phyloP scores from a whole-genome alignment of 768 basidiomycete genomes.

The Solioccasus polychromus region DNA sequence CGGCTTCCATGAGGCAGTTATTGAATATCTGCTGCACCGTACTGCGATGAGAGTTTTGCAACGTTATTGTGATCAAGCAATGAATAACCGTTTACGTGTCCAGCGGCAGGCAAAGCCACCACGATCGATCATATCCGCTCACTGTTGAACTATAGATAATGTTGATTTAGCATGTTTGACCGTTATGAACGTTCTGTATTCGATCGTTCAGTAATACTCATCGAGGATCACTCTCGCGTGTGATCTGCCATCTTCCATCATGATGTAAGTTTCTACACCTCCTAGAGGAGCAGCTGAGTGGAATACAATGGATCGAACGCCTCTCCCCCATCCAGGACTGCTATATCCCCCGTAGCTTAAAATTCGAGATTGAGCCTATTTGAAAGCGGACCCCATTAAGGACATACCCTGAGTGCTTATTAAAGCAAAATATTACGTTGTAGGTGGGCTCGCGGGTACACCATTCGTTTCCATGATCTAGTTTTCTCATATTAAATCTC shows the following conservation, averaged over 20 bases:
- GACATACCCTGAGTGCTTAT: conserved; percentile 69
- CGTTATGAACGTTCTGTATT: neutral
- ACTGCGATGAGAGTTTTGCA: too few species aligned
- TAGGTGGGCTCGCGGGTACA: conserved; percentile 64
- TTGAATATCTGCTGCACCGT: too few species aligned
- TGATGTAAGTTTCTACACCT: conserved; percentile 61
- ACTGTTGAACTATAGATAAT: neutral
- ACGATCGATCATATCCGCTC: neutral
- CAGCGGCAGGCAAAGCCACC: too few species aligned
- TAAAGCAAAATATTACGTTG: conserved; percentile 68
- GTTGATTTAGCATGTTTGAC: neutral
- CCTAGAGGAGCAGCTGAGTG: conserved; percentile 42
- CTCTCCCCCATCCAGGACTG: conserved; percentile 53
- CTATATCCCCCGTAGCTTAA: conserved; percentile 64
- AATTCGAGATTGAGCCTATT: neutral
- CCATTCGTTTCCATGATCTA: conserved; percentile 82
- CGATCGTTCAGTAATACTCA: conserved; percentile 32
- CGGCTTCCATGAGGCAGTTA: too few species aligned
- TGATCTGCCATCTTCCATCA: conserved; percentile 57
- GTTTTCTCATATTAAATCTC: neutral
- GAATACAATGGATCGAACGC: conserved; percentile 64
- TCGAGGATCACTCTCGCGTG: conserved; percentile 54
- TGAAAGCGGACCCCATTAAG: neutral
- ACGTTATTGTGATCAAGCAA: too few species aligned
- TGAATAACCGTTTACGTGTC: too few species aligned